These are phyloP conservation scores for Scedosporium dehoogii DNA, from an alignment of 2,329 filamentous ascomycete genomes.

Conservation along the genomic window DNA sequence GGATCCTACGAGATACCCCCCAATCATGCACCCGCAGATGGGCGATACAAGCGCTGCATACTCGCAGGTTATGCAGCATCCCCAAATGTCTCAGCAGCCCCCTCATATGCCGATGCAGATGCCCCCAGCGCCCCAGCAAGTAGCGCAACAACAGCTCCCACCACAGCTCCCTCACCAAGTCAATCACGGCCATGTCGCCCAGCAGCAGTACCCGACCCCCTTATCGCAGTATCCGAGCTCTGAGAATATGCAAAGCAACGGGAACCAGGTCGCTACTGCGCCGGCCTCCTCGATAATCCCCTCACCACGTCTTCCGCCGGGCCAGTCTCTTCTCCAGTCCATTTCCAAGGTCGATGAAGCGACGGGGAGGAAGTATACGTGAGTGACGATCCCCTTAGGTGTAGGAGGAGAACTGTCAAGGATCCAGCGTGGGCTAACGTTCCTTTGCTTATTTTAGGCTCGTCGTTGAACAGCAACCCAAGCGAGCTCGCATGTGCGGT, in stretches of 20 bases:
- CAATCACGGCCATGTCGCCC: constrained; percentile 1
- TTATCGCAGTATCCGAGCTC: constrained; percentile 3
- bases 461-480: constrained; percentile 79
- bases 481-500: constrained; percentile 93
- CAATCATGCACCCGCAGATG: constrained; percentile 3
- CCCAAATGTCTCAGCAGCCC: constrained; percentile 5
- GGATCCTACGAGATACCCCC: constrained; percentile 3
- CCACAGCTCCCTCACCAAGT: not conserved
- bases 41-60: constrained; percentile 4
- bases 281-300: constrained; percentile 1
- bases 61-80: constrained; percentile 3
- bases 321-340: constrained; percentile 6
- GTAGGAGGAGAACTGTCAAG: not conserved
- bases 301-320: constrained; percentile 2
- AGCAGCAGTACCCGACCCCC: constrained; percentile 2
- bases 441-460: constrained; percentile 36
- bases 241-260: constrained; percentile 6
- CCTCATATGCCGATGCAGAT: constrained; percentile 5
- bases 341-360: constrained; percentile 24
- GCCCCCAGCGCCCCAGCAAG: constrained; percentile 1
- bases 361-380: constrained; percentile 26
- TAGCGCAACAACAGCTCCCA: not conserved
- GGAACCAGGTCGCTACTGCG: not conserved
- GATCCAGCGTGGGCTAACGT: not conserved
- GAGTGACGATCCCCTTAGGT: constrained; percentile 10